These are phyloP conservation scores for Hemileccinum impolitum DNA, from an alignment of 768 basidiomycete genomes.

Conservation along the genomic window DNA sequence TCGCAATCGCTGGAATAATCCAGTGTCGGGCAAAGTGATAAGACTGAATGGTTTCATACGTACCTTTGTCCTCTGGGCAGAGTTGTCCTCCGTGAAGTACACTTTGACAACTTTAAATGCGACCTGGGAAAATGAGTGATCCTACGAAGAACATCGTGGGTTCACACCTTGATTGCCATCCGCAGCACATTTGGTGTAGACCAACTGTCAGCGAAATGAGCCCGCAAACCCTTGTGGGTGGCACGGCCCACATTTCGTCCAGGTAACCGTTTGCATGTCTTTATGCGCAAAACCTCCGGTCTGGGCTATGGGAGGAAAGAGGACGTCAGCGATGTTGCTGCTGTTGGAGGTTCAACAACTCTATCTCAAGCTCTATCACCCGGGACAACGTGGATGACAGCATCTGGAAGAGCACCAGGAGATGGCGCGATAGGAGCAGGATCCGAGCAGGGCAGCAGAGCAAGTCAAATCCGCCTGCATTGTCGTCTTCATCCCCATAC, in stretches of 20 bases:
- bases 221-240: neutral
- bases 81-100: neutral
- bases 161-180: neutral
- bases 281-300: neutral
- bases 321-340: too few species aligned
- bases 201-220: neutral
- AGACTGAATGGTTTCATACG: neutral
- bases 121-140: neutral
- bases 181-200: neutral
- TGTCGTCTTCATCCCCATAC: too few species aligned
- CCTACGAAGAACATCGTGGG: neutral
- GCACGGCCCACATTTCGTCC: neutral
- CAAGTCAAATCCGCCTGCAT: too few species aligned
- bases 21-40: too few species aligned
- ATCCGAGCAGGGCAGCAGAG: too few species aligned
- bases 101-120: slow-evolving; percentile 2
- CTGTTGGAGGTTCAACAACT: too few species aligned
- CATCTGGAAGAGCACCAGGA: too few species aligned
- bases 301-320: too few species aligned
- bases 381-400: too few species aligned
- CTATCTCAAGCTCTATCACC: too few species aligned
- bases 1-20: neutral
- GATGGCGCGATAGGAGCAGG: too few species aligned
- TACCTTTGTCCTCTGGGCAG: neutral
- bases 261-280: neutral